Conservation (phyloP, 768 basidiomycete genomes). For the Kwoniella dejecticola region DNA sequence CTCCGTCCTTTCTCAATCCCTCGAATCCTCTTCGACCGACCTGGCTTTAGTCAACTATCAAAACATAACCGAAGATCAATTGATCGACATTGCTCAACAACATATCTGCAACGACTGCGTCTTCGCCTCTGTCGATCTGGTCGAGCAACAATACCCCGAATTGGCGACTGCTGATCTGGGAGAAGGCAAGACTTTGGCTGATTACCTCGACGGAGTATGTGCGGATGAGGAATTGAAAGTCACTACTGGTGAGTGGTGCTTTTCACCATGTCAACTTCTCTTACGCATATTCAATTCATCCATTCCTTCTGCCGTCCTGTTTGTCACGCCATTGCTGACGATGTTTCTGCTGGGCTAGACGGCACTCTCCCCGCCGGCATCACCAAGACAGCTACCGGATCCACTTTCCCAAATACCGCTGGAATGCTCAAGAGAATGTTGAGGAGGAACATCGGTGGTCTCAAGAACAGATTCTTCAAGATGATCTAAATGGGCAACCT, state of each 20-base stretch:
- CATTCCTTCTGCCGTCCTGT: no score
- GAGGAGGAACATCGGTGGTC: constrained; percentile 1
- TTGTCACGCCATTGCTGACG: no score
- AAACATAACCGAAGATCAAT: constrained; percentile 42
- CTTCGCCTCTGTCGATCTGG: constrained; percentile 45
- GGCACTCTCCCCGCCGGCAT: neutral
- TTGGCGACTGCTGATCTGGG: neutral
- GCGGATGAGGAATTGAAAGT: neutral
- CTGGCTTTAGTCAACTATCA: constrained; percentile 30
- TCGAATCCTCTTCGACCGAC: constrained; percentile 35
- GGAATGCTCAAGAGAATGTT: neutral
- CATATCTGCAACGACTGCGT: constrained; percentile 50
- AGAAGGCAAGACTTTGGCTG: neutral
- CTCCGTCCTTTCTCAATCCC: constrained; percentile 50
- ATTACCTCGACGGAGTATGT: neutral
- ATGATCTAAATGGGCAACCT: constrained; percentile 1
- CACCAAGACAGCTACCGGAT: neutral
- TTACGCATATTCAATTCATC: no score
- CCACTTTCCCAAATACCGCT: neutral
- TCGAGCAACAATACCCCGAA: constrained; percentile 38
- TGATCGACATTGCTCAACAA: constrained; percentile 25
- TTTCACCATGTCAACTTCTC: neutral
- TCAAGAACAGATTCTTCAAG: neutral
- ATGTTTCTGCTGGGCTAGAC: no score
- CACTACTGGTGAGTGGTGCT: neutral